A percentile compares a stretch with the other conserved stretches of the same genome.
Evolutionary conservation across 2,329 filamentous ascomycete species (phyloP).

Genomic region (Aspergillus felis): DNA sequence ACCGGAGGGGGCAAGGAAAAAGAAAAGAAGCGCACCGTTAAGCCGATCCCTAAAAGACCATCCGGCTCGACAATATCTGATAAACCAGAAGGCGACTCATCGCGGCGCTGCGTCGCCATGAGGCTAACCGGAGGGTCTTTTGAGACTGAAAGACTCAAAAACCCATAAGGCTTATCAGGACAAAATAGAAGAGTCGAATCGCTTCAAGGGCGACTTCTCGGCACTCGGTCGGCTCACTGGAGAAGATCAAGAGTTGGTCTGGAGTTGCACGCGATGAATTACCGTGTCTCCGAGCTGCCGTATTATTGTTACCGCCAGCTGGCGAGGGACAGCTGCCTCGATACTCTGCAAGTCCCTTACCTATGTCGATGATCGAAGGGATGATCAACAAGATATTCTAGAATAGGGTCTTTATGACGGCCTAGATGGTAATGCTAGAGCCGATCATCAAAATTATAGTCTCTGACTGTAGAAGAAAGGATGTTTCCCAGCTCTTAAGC

Average conservation of each 20-base stretch:
- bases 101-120: slow-evolving; percentile 45
- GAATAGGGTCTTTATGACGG: neutral
- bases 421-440: neutral
- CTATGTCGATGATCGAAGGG: neutral
- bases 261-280: slow-evolving; percentile 28
- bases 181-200: slow-evolving; percentile 13
- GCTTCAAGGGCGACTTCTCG: slow-evolving; percentile 1
- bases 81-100: slow-evolving; percentile 43
- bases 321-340: neutral
- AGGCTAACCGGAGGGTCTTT: slow-evolving; percentile 20
- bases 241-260: slow-evolving; percentile 8
- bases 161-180: slow-evolving; percentile 22
- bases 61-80: slow-evolving; percentile 42
- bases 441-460: neutral
- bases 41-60: slow-evolving; percentile 44
- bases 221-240: slow-evolving; percentile 4
- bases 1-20: slow-evolving; percentile 1
- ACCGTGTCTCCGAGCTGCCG: slow-evolving; percentile 24
- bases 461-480: neutral
- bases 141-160: slow-evolving; percentile 17
- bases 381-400: neutral
- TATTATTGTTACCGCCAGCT: slow-evolving; percentile 20
- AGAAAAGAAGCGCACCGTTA: slow-evolving; percentile 39
- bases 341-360: neutral
- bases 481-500: neutral